Evolutionary conservation across 2,329 filamentous ascomycete species (phyloP), one percentile per base, ranked within the genome.

Genomic region (Arthrobotrys pseudoclavata): DNA sequence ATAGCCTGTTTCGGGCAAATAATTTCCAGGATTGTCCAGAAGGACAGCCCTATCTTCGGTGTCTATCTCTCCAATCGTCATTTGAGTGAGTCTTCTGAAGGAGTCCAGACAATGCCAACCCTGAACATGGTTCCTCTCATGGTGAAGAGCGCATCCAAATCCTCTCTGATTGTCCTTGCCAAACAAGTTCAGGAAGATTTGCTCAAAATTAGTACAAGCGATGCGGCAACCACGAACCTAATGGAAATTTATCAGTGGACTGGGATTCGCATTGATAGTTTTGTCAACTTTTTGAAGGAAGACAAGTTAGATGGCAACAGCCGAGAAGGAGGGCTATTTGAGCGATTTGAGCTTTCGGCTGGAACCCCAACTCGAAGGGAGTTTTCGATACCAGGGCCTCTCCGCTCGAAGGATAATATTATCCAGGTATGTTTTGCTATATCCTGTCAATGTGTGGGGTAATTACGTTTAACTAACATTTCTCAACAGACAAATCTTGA

Each of bases 11-110:
- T 91, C 79, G 89, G 91, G 1, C 88, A 86, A 79, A 81, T 83
- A 10, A 81, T 42, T 15, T 47, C 40, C 48, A 52, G 22, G 66
- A 4, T 74, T 66, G n/a, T 4, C 42, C 26, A 34, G 1, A 63
- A 80, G 31, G 57, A 81, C 4, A 85, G 88, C 45, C 83, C 92
- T 1, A 84, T 93, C 0, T 87, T 97, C 62, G 94, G 94, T 1
- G 84, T 97, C 22, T 97, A 97, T 83, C 87, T 97, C 7, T 92
- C 93, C 48, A 97, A 96, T 82, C 88, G 93, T 63, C 79, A 82
- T 67, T 57, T 82, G 2, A 61, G 26, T 15, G 52, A 79, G 10
- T 9, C 72, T 1, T 45, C 47, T 10, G 34, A 53, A 24, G 47
- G n/a, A 34, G 86, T 87, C 0, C 85, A 87, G 10, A 79, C 80